These are phyloP conservation scores for Tritrichomonas musculus DNA, from an alignment of 208 protist species.

Conservation along the genomic window DNA sequence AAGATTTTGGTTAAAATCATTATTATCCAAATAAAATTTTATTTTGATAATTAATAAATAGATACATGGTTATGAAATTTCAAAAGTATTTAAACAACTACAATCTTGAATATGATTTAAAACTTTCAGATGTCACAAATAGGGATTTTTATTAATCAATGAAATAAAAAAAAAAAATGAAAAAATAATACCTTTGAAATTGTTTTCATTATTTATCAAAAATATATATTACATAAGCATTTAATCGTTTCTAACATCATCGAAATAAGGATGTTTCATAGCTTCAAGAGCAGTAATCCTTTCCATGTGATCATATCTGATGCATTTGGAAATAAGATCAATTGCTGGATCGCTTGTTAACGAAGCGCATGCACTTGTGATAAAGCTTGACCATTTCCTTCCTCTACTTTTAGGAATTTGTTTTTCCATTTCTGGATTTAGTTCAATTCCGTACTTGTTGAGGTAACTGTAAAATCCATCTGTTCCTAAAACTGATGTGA, in stretches of 20 bases:
- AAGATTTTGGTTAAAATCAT: no score
- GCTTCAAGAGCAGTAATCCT: conserved; percentile 32
- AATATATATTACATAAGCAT: not conserved
- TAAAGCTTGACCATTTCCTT: not conserved
- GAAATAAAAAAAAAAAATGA: no score
- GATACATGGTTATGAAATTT: no score
- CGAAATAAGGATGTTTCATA: conserved; percentile 39
- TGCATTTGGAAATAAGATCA: conserved; percentile 30
- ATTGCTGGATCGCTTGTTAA: conserved; percentile 20
- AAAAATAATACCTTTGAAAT: no score
- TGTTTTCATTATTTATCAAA: not conserved
- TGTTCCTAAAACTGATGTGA: not conserved
- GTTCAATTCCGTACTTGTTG: not conserved
- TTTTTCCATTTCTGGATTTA: not conserved
- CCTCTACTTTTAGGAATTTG: not conserved
- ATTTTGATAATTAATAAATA: no score
- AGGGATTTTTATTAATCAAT: no score
- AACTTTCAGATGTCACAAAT: conserved; percentile 66
- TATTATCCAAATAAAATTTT: no score
- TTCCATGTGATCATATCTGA: conserved; percentile 34
- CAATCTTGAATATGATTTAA: no score
- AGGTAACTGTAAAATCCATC: not conserved
- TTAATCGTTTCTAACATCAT: not conserved
- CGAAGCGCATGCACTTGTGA: not conserved
- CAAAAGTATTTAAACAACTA: no score